Evolutionary conservation across 768 basidiomycete species (phyloP), one percentile per base, ranked within the genome.

Genomic region (Omphalotus guepiniiformis): DNA sequence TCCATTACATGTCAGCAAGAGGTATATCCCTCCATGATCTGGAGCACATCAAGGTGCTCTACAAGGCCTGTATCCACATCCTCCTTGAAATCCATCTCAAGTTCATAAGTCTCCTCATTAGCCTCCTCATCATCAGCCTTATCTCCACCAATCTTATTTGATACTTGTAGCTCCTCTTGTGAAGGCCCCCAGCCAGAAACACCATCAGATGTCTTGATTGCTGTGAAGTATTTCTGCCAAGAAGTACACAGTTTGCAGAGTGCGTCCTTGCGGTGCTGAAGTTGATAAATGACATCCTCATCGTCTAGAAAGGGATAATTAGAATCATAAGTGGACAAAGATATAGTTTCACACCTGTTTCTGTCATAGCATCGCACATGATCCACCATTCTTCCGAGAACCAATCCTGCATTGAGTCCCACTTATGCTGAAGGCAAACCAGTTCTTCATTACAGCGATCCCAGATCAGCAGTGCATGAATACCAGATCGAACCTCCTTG

Each of bases 401-500:
- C 54, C 47, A 51, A 13, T 25, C 36, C 19, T 26, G 47, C 19
- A 66, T 27, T 3, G 59, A 53, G 4, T 52, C 48, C 0, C 43
- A 49, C 35, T 63, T 58, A 1, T 25, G 8, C 1, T 45, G 43
- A 0, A 64, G 30, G 1, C 51, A 35, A 1, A 8, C 12, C 16
- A 48, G 44, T 46, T 63, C 59, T 36, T 65, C 63, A 1, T 25
- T 9, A 29, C 56, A 57, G 9, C 47, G 49, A 43, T 58, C 53
- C 0, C 4, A n/a, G 15, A 51, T 42, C 16, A 68, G 55, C 40
- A 64, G 42, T 4, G 56, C 58, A 15, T 42, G 37, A 2, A 73
- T 73, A 0, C 69, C 66, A 0, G 28, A 44, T 4, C 56, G 44
- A 1, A 65, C 56, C 9, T 50, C 42, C 3, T 58, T 48, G 54